These are phyloP conservation scores for Sporobolomyces phaffii DNA, from an alignment of 768 basidiomycete species.

Conservation along the genomic window DNA sequence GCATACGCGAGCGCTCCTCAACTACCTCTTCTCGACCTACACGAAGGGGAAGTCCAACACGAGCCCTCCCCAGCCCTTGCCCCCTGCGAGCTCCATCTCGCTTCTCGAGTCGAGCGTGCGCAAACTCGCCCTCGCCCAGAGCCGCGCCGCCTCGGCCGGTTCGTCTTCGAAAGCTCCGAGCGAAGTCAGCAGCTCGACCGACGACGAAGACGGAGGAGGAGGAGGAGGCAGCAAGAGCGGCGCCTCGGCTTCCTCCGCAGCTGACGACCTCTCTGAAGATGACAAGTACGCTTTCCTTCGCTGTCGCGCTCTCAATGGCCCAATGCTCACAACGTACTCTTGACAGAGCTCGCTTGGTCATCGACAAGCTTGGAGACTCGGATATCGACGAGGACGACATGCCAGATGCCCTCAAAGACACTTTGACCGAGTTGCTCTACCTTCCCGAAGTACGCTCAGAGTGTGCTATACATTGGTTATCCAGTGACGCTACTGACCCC, in stretches of 20 bases:
- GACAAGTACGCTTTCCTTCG: constrained; percentile 18
- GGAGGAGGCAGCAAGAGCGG: neutral
- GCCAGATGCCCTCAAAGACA: constrained; percentile 35
- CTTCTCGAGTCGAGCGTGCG: constrained; percentile 32
- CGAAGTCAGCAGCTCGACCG: constrained; percentile 22
- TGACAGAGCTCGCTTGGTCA: constrained; percentile 7
- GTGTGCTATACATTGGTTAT: constrained; percentile 53
- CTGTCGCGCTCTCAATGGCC: neutral
- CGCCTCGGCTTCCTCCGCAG: neutral
- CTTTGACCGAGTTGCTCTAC: constrained; percentile 15
- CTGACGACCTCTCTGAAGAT: constrained; percentile 21
- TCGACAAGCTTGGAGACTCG: constrained; percentile 21
- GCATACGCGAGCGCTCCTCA: constrained; percentile 28
- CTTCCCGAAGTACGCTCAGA: neutral
- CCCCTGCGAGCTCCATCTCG: constrained; percentile 5
- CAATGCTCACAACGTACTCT: too few relatives aligned
- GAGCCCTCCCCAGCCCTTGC: constrained; percentile 10
- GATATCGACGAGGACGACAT: constrained; percentile 36
- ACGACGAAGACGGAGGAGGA: constrained; percentile 30
- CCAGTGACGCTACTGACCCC: neutral
- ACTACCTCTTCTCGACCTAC: constrained; percentile 29
- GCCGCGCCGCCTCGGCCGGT: constrained; percentile 18
- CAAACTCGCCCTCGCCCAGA: constrained; percentile 33
- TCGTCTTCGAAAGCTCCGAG: constrained; percentile 25
- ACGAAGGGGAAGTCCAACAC: neutral